phyloP scores from a whole-genome alignment of 108 stramenopile species.

The Seminavis robusta region DNA sequence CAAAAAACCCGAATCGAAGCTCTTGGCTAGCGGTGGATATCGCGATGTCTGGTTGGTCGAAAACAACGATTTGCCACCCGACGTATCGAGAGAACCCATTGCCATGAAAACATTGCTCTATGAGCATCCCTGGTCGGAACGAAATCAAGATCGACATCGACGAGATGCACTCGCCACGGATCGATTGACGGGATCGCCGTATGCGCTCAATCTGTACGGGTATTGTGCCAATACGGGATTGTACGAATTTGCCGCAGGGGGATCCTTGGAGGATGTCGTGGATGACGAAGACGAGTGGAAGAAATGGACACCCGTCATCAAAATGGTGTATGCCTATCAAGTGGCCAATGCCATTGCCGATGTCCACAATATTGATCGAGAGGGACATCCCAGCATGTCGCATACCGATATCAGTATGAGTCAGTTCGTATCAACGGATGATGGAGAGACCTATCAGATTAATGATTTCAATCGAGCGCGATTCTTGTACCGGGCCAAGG shows the following conservation, averaged over 20 bases:
- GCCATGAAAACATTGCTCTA: constrained; percentile 63
- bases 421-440: constrained; percentile 44
- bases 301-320: constrained; percentile 39
- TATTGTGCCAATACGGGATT: constrained; percentile 66
- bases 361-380: constrained; percentile 33
- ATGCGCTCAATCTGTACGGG: constrained; percentile 70
- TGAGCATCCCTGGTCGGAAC: constrained; percentile 35
- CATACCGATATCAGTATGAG: constrained; percentile 59
- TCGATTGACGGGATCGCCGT: constrained; percentile 49
- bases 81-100: constrained; percentile 26
- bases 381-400: constrained; percentile 49
- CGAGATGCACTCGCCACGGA: constrained; percentile 80
- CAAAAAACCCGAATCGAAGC: too few species aligned
- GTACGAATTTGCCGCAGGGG: constrained; percentile 59
- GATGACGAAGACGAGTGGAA: constrained; percentile 38
- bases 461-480: constrained; percentile 77
- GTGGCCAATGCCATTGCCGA: constrained; percentile 34
- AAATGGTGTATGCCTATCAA: constrained; percentile 32
- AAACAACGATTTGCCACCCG: constrained; percentile 10
- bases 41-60: constrained; percentile 64
- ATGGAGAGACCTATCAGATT: constrained; percentile 58
- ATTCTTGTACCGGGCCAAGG: constrained; percentile 50
- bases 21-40: constrained; percentile 59
- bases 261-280: constrained; percentile 60
- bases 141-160: constrained; percentile 65